A percentile compares a stretch with the other conserved stretches of the same genome.
Conservation (phyloP, 2,329 filamentous ascomycete genomes). For the Aspergillus quadricinctus region DNA sequence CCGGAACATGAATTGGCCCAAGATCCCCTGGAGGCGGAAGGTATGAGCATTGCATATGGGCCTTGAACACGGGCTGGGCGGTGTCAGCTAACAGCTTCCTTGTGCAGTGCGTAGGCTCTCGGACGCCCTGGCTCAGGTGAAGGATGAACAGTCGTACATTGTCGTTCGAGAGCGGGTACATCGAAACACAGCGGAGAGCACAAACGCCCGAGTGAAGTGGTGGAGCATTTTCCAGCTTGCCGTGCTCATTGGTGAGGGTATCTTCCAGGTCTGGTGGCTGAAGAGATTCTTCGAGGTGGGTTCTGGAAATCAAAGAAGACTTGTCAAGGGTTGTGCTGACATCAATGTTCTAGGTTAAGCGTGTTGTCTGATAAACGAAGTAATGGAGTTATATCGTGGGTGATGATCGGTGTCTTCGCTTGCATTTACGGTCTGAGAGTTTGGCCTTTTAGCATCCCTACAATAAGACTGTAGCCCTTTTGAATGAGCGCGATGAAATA, state of each 20-base stretch:
- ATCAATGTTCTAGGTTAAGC: conserved; percentile 37
- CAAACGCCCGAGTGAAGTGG: conserved; percentile 96
- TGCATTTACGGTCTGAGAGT: not conserved
- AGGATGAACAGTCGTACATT: conserved; percentile 97
- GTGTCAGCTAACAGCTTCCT: conserved; percentile 1
- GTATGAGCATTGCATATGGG: conserved; percentile 47
- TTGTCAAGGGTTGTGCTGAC: not conserved
- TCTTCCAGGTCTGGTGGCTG: conserved; percentile 99
- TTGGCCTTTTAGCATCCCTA: not conserved
- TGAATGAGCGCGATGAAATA: not conserved
- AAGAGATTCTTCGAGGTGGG: conserved; percentile 91
- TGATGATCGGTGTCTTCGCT: not conserved
- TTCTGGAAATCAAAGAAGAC: not conserved
- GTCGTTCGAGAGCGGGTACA: conserved; percentile 92
- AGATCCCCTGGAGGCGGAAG: conserved; percentile 87
- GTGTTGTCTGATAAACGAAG: conserved; percentile 38
- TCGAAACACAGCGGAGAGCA: conserved; percentile 98
- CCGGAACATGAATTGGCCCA: conserved; percentile 77
- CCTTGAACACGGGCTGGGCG: not conserved
- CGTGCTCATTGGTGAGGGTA: conserved; percentile 81
- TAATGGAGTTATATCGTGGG: not conserved
- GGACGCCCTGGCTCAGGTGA: conserved; percentile 84
- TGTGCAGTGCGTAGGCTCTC: conserved; percentile 70
- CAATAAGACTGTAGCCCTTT: not conserved
- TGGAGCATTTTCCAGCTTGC: conserved; percentile 97